Percentiles rank a stretch among this genome's conserved stretches.
Conservation (phyloP, 1,284 basidiomycete species). For the Agaricales sp. region DNA sequence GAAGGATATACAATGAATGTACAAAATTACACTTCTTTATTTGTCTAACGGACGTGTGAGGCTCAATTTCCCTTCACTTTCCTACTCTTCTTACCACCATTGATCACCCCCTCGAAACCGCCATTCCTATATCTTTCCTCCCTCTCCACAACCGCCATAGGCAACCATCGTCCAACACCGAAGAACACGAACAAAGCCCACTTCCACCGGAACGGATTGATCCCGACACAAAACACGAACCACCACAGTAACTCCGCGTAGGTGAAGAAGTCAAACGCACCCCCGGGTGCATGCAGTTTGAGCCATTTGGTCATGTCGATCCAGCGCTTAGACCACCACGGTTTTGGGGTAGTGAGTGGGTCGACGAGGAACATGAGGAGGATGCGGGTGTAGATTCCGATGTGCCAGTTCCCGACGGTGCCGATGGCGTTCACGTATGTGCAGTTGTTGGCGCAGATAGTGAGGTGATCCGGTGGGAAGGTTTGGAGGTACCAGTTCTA, state of each 20-base stretch:
- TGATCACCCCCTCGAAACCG: neutral
- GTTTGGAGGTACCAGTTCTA: constrained; percentile 57
- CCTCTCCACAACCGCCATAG: constrained; percentile 8
- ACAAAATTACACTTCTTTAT: too few species aligned
- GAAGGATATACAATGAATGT: too few species aligned
- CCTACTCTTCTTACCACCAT: neutral
- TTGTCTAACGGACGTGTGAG: too few species aligned
- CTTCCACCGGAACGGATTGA: constrained; percentile 13
- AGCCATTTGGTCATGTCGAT: constrained; percentile 50
- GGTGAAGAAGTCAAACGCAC: constrained; percentile 53
- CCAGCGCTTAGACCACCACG: constrained; percentile 56
- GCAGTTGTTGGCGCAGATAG: constrained; percentile 47
- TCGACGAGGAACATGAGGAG: constrained; percentile 50
- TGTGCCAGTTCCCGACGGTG: constrained; percentile 15
- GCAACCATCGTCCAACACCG: constrained; percentile 9
- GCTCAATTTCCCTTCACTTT: too few species aligned
- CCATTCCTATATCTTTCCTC: constrained; percentile 8
- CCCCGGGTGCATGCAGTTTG: constrained; percentile 43
- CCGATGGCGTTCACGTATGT: constrained; percentile 44
- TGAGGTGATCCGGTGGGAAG: constrained; percentile 51
- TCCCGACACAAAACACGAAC: constrained; percentile 11
- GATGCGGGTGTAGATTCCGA: constrained; percentile 38
- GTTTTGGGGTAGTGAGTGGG: constrained; percentile 33
- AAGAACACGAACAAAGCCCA: constrained; percentile 12
- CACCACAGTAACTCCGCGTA: constrained; percentile 39